These are phyloP conservation scores for Suillus spraguei DNA, from an alignment of 768 basidiomycete genomes.

Conservation along the genomic window DNA sequence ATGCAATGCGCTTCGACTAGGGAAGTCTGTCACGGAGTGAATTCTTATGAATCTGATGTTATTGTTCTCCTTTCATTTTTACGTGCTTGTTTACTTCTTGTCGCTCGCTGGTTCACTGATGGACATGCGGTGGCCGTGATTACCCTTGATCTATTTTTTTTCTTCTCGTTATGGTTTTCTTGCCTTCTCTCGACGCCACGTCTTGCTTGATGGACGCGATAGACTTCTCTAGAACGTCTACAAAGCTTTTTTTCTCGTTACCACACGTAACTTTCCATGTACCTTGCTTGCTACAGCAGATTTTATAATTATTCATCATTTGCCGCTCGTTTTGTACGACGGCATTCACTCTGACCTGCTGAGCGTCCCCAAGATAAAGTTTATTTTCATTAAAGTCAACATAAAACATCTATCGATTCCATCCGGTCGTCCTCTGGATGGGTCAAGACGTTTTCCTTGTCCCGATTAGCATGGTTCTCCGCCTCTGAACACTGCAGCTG, in stretches of 20 bases:
- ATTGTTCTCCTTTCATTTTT: not conserved
- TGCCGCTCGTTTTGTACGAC: not conserved
- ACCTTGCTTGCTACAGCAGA: not conserved
- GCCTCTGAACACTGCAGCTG: not conserved
- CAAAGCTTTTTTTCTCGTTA: not conserved
- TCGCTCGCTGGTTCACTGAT: slow-evolving; percentile 2
- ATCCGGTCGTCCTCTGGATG: not conserved
- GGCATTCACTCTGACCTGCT: not conserved
- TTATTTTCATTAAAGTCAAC: not conserved
- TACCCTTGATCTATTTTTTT: slow-evolving; percentile 1
- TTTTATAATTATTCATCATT: slow-evolving; percentile 3
- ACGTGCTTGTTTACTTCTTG: slow-evolving; percentile 4
- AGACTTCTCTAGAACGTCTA: slow-evolving; percentile 6
- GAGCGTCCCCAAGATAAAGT: not conserved
- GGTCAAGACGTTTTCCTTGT: not conserved
- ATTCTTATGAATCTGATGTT: slow-evolving; percentile 6
- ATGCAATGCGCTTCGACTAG: slow-evolving; percentile 28
- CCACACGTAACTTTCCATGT: not conserved
- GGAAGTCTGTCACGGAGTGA: slow-evolving; percentile 10
- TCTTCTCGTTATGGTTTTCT: not conserved
- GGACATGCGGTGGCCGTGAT: slow-evolving; percentile 3
- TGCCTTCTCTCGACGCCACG: not conserved
- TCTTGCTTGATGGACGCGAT: not conserved
- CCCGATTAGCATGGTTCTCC: not conserved
- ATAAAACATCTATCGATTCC: slow-evolving; percentile 2